These are phyloP conservation scores for Marsdenia floribunda DNA, from an alignment of 257 asterid species.

Conservation along the genomic window DNA sequence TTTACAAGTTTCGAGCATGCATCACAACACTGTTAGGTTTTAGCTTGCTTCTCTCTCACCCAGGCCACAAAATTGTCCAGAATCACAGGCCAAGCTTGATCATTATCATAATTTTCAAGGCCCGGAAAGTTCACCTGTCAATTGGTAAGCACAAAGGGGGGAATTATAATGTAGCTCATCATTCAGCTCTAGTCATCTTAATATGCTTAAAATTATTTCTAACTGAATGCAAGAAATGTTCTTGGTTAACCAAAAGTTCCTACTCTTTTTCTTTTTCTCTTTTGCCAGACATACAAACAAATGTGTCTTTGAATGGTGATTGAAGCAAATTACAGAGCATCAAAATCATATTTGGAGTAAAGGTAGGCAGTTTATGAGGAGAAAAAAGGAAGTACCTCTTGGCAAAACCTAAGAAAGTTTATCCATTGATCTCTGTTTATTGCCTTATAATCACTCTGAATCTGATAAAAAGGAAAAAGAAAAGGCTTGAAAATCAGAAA, in stretches of 20 bases:
- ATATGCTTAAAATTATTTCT: not conserved
- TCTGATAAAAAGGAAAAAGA: slow-evolving; percentile 27
- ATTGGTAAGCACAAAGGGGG: not conserved
- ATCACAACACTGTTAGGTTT: not conserved
- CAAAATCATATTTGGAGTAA: not conserved
- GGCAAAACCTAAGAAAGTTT: slow-evolving; percentile 71
- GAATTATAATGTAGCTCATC: not conserved
- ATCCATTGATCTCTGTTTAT: slow-evolving; percentile 90
- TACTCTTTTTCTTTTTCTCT: not conserved
- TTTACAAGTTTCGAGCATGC: slow-evolving; percentile 6
- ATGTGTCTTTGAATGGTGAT: not conserved
- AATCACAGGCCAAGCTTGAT: slow-evolving; percentile 41
- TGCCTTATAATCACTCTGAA: slow-evolving; percentile 75
- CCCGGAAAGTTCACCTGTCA: slow-evolving; percentile 37
- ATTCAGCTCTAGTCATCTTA: not conserved
- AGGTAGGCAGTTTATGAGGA: not conserved
- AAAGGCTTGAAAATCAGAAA: not conserved
- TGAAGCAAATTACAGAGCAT: not conserved
- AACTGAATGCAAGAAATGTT: not conserved
- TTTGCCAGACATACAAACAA: not conserved
- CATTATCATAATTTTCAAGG: slow-evolving; percentile 28
- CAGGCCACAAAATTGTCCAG: slow-evolving; percentile 41
- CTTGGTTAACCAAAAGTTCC: not conserved
- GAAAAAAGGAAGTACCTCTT: slow-evolving; percentile 45
- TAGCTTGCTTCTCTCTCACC: slow-evolving; percentile 28